Base-by-base conservation (phyloP, 495 filamentous ascomycete genomes). In the Aspergillus olivimuriae region DNA sequence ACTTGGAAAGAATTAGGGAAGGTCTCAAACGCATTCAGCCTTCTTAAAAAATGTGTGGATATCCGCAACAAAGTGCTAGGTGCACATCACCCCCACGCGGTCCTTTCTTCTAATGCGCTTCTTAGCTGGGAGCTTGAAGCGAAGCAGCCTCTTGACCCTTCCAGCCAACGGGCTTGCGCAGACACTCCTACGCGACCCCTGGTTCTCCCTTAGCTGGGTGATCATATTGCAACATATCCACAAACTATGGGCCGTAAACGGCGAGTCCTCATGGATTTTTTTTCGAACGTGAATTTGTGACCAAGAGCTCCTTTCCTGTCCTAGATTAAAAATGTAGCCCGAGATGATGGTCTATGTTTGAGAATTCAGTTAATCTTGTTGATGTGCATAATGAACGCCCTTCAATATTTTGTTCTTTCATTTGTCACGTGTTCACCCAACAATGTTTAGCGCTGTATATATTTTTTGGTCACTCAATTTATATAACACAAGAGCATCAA, bases 21-120 rank as follows among this genome's bases (percentile, higher is more conserved):
- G 31, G 39, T 30, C 14, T 15, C 12, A 14, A 24, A 41, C 11
- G 39, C 35, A 2, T 38, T 38, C 5, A 4, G 4, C 16, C 15
- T 41, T 65, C 34, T 21, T 50, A 36, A 48, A 26, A 32, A 49
- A 39, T 37, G 47, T 9, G 19, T 56, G 11, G 46, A 53, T 34
- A 12, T 18, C 40, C 41, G 38, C 21, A 46, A 57, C 39, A 60
- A 35, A 44, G 39, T 61, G 18, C 44, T 70, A 4, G 66, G 72
- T 2, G 30, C 19, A 14, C 56, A 66, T 22, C 63, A 63, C 47
- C 49, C 53, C 10, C 18, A 56, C 32, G 65, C 46, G 12, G 16
- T 28, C 14, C 17, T 15, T n/a, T 41, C 21, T 6, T 28, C 21
- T 1, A 24, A 17, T 7, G 12, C 39, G 6, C 39, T 41, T 30